A percentile compares a stretch with the other conserved stretches of the same genome.
Conservation (phyloP, 2,329 filamentous ascomycete genomes). For the Colletotrichum lindemuthianum region DNA sequence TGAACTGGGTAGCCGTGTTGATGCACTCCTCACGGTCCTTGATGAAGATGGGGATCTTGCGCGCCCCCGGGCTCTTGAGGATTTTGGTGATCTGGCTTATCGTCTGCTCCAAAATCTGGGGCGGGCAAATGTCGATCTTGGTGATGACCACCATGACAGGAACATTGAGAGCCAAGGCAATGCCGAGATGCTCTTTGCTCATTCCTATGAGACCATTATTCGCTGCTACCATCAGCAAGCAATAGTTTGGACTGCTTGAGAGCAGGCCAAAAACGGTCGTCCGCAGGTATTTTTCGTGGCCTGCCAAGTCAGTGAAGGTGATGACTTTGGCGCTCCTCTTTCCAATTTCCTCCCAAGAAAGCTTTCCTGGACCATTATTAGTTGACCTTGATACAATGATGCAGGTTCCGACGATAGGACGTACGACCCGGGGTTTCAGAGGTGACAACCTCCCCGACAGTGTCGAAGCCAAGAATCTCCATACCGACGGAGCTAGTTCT, state of each 20-base stretch:
- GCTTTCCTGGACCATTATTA: constrained; percentile 55
- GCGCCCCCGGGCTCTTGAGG: constrained; percentile 89
- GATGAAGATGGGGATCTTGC: constrained; percentile 96
- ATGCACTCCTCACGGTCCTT: constrained; percentile 91
- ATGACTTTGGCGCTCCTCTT: constrained; percentile 96
- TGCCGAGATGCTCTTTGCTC: constrained; percentile 97
- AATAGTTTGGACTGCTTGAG: constrained; percentile 96
- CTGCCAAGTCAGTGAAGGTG: constrained; percentile 93
- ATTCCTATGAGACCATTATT: constrained; percentile 98
- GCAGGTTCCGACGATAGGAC: constrained; percentile 34
- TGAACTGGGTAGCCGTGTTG: constrained; percentile 94
- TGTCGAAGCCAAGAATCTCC: constrained; percentile 99
- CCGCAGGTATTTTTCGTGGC: constrained; percentile 93
- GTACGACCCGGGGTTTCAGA: constrained; percentile 86
- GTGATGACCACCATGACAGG: constrained; percentile 98
- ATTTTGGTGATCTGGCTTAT: constrained; percentile 92
- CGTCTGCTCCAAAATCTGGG: constrained; percentile 93
- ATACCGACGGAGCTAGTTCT: constrained; percentile 96
- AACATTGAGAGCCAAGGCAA: constrained; percentile 92
- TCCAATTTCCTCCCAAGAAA: constrained; percentile 98
- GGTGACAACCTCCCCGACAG: constrained; percentile 81
- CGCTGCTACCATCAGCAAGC: constrained; percentile 96
- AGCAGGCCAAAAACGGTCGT: constrained; percentile 97
- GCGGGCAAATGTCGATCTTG: constrained; percentile 98
- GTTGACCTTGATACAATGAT: no score